Evolutionary conservation across 2,329 filamentous ascomycete species (phyloP).

Genomic region (Alternaria dauci): DNA sequence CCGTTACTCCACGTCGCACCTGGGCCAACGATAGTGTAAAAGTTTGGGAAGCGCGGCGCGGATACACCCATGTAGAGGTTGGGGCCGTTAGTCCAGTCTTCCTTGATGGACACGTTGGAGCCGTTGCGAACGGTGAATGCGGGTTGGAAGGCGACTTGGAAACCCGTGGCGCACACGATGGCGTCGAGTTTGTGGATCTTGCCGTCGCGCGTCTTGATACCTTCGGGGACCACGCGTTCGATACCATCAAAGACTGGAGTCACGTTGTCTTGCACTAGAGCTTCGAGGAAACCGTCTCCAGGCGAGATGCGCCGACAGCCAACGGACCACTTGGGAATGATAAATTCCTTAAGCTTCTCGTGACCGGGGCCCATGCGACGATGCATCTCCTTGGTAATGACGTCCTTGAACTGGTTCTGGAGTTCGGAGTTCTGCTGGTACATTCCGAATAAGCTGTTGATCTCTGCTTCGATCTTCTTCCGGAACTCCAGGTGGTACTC

Average conservation of each 20-base stretch:
- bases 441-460: constrained; percentile 63
- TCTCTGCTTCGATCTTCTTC: constrained; percentile 58
- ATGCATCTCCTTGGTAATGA: constrained; percentile 54
- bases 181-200: constrained; percentile 44
- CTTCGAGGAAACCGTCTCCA: constrained; percentile 46
- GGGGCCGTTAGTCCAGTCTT: constrained; percentile 52
- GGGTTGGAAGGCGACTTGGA: constrained; percentile 52
- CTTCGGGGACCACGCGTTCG: constrained; percentile 49
- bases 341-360: constrained; percentile 54
- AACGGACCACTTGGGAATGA: constrained; percentile 59
- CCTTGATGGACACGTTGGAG: constrained; percentile 47
- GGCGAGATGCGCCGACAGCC: constrained; percentile 51
- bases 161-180: constrained; percentile 46
- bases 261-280: constrained; percentile 42
- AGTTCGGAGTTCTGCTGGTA: constrained; percentile 59
- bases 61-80: constrained; percentile 55
- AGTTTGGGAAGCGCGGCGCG: constrained; percentile 56
- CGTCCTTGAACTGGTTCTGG: constrained; percentile 54
- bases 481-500: constrained; percentile 61
- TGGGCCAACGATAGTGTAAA: constrained; percentile 55
- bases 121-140: constrained; percentile 55
- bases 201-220: constrained; percentile 41
- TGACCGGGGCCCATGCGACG: constrained; percentile 50
- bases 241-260: constrained; percentile 38
- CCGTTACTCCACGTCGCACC: constrained; percentile 57